Conservation (phyloP, 805 yeast species). For the Schwanniomyces vanrijiae region DNA sequence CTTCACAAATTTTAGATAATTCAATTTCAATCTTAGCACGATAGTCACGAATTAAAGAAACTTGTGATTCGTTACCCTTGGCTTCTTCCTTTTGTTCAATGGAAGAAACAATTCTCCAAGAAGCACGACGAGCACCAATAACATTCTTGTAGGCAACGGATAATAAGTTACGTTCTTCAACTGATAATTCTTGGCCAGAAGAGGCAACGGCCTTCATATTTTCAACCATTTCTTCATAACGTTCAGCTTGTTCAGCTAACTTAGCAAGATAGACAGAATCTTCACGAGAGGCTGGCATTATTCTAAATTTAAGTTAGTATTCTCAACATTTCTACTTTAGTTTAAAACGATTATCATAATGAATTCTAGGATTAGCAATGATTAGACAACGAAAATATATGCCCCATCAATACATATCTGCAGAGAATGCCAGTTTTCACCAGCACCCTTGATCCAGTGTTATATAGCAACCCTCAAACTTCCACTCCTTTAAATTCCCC, state of each 20-base stretch:
- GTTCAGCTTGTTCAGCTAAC: conserved; percentile 98
- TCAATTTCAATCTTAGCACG: conserved; percentile 93
- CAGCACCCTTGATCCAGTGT: neutral
- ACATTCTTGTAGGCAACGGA: conserved; percentile 98
- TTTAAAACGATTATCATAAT: neutral
- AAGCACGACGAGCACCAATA: conserved; percentile 98
- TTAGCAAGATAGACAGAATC: conserved; percentile 97
- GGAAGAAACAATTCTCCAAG: conserved; percentile 98
- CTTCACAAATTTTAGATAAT: conserved; percentile 90
- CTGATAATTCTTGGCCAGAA: conserved; percentile 90
- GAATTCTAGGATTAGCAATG: neutral
- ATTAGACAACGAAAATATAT: neutral
- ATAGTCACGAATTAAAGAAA: conserved; percentile 85
- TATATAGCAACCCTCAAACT: neutral
- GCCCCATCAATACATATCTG: neutral
- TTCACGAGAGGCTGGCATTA: conserved; percentile 87
- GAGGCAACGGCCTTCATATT: conserved; percentile 98
- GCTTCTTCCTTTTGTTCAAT: conserved; percentile 98
- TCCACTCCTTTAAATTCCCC: neutral
- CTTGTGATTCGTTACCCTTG: conserved; percentile 92
- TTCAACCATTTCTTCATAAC: conserved; percentile 99
- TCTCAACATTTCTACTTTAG: neutral
- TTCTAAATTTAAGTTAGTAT: conserved; percentile 11
- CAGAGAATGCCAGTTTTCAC: neutral
- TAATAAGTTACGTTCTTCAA: conserved; percentile 95